These are phyloP conservation scores for Linnemannia elongata DNA, from an alignment of 192 early-diverging fungal genomes.

Conservation along the genomic window DNA sequence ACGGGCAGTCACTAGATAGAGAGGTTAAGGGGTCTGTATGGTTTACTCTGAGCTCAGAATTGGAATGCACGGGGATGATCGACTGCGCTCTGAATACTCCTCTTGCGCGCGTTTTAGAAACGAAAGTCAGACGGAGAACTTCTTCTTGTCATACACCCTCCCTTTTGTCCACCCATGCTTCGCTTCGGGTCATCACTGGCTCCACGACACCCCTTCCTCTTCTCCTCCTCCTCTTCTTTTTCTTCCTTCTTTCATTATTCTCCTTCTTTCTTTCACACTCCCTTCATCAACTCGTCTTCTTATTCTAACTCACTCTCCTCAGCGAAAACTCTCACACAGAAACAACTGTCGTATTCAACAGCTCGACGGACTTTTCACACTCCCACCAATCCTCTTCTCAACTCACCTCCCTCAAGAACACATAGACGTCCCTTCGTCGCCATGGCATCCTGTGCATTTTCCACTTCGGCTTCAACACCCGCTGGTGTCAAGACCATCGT, in stretches of 20 bases:
- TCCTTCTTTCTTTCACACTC: background rate
- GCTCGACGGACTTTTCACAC: background rate
- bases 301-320: background rate
- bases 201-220: background rate
- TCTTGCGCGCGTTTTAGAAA: background rate
- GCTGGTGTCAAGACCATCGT: conserved; percentile 9
- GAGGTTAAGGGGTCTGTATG: background rate
- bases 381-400: background rate
- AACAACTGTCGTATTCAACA: background rate
- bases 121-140: background rate
- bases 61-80: too few relatives aligned
- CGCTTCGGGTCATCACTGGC: background rate
- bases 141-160: background rate
- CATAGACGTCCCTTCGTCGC: background rate
- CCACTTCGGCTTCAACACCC: background rate
- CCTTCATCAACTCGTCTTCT: background rate
- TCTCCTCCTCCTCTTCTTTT: background rate
- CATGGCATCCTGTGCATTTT: conserved; percentile 21
- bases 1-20: background rate
- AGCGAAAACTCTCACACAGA: background rate
- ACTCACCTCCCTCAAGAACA: background rate
- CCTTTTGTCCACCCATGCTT: background rate
- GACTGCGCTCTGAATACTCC: background rate
- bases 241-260: conserved; percentile 7
- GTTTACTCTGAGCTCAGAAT: too few relatives aligned